Conservation (phyloP, 495 filamentous ascomycete species). For the Xylaria cubensis region DNA sequence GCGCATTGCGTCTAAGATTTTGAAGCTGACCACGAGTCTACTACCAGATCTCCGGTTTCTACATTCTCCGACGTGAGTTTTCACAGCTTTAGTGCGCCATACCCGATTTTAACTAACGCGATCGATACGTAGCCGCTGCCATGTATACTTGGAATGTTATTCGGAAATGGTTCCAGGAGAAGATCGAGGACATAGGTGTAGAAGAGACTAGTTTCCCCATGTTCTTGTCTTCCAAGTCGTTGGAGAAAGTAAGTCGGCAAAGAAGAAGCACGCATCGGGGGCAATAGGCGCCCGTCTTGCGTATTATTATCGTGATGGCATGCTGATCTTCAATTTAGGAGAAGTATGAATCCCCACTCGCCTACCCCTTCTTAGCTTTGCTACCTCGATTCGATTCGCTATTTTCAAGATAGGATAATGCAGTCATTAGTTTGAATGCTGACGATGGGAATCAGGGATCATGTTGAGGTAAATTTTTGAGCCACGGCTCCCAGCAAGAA, state of each 20-base stretch:
- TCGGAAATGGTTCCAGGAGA: constrained; percentile 83
- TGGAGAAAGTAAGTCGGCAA: constrained; percentile 70
- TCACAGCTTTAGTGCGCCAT: constrained; percentile 26
- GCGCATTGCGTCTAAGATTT: not conserved
- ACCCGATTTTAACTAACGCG: not conserved
- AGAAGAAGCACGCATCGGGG: not conserved
- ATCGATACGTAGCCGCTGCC: constrained; percentile 60
- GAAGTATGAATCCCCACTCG: constrained; percentile 20
- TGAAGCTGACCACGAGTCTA: constrained; percentile 28
- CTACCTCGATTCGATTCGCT: not conserved
- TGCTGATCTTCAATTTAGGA: constrained; percentile 24
- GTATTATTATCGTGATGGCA: not conserved
- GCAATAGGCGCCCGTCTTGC: not conserved
- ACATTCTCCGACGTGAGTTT: constrained; percentile 75
- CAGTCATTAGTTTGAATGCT: not conserved
- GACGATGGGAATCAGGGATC: constrained; percentile 67
- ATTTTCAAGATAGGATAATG: not conserved
- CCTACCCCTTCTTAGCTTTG: not conserved
- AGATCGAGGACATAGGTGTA: constrained; percentile 88
- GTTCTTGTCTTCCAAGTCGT: constrained; percentile 87
- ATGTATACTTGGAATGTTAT: constrained; percentile 95
- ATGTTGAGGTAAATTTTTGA: constrained; percentile 66
- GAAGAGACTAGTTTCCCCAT: constrained; percentile 95
- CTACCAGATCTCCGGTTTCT: constrained; percentile 88
- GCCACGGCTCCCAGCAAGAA: not conserved